These are phyloP conservation scores for Fusarium dimerum DNA, from an alignment of 2,329 filamentous ascomycete genomes.

Conservation along the genomic window DNA sequence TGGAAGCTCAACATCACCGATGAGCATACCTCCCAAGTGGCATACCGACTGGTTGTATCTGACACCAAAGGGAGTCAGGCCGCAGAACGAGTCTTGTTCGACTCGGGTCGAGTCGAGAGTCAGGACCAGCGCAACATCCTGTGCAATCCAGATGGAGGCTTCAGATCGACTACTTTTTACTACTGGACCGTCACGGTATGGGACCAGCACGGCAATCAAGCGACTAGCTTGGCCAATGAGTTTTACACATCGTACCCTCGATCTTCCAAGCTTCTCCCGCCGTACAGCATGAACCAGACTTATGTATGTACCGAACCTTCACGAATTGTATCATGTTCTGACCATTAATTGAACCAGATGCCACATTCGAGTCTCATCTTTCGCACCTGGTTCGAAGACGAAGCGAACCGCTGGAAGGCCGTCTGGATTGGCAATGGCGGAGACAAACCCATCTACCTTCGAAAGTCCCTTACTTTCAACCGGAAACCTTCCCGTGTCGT, in stretches of 20 bases:
- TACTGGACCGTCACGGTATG: slow-evolving; percentile 40
- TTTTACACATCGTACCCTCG: slow-evolving; percentile 43
- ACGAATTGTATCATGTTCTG: too few relatives aligned
- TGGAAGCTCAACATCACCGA: slow-evolving; percentile 34
- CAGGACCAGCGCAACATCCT: slow-evolving; percentile 23
- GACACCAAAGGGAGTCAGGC: background rate
- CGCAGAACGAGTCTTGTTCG: slow-evolving; percentile 7
- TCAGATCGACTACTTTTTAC: slow-evolving; percentile 37
- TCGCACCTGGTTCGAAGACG: slow-evolving; percentile 43
- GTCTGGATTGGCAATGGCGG: slow-evolving; percentile 42
- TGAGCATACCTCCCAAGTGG: slow-evolving; percentile 32
- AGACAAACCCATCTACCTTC: slow-evolving; percentile 42
- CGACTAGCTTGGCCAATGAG: slow-evolving; percentile 30
- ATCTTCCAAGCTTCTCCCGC: slow-evolving; percentile 35
- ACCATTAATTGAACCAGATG: slow-evolving; percentile 28
- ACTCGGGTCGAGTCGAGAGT: slow-evolving; percentile 21
- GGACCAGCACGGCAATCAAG: slow-evolving; percentile 33
- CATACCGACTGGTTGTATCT: slow-evolving; percentile 28
- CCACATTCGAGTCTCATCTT: slow-evolving; percentile 43
- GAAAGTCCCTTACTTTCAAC: slow-evolving; percentile 32
- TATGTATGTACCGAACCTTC: slow-evolving; percentile 25
- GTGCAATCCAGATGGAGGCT: slow-evolving; percentile 31
- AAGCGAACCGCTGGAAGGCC: slow-evolving; percentile 40
- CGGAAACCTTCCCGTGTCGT: slow-evolving; percentile 35
- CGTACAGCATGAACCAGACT: slow-evolving; percentile 44